Conservation (phyloP, 176 grass and related monocot genomes). For the Hyparrhenia diplandra region DNA sequence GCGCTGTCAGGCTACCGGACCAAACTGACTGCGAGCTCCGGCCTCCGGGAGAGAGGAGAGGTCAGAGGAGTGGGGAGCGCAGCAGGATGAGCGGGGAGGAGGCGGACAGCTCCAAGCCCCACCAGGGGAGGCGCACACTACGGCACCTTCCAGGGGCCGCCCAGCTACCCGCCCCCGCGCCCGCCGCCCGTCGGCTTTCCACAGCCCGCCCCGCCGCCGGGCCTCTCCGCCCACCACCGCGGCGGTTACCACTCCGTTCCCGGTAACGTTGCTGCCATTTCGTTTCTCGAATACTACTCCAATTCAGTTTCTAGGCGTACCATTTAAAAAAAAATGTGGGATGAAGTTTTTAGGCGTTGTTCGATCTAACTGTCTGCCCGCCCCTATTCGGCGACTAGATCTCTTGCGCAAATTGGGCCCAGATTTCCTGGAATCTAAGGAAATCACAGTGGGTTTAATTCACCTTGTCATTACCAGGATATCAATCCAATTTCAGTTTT, state of each 20-base stretch:
- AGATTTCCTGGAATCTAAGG: neutral
- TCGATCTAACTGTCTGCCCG: neutral
- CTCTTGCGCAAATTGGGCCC: neutral
- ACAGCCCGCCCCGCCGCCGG: conserved; percentile 56
- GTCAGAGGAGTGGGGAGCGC: neutral
- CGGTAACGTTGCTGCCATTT: conserved; percentile 27
- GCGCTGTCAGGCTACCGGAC: neutral
- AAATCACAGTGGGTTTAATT: neutral
- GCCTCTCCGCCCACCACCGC: conserved; percentile 38
- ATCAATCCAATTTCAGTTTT: neutral
- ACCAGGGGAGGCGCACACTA: conserved; percentile 39
- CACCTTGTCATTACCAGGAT: neutral
- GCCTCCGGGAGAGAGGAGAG: neutral
- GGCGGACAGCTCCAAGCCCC: neutral
- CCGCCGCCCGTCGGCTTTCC: conserved; percentile 64
- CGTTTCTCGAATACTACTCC: neutral
- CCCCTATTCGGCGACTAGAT: neutral
- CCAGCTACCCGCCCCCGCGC: conserved; percentile 58
- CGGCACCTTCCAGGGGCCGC: conserved; percentile 69
- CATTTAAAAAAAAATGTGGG: neutral
- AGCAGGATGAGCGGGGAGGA: neutral
- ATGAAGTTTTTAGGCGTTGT: neutral
- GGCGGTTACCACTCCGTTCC: conserved; percentile 54
- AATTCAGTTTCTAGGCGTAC: neutral
- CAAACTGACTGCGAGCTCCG: neutral